These are phyloP conservation scores for Yamadazyma mexicana DNA, from an alignment of 1,139 yeast genomes.

Conservation along the genomic window DNA sequence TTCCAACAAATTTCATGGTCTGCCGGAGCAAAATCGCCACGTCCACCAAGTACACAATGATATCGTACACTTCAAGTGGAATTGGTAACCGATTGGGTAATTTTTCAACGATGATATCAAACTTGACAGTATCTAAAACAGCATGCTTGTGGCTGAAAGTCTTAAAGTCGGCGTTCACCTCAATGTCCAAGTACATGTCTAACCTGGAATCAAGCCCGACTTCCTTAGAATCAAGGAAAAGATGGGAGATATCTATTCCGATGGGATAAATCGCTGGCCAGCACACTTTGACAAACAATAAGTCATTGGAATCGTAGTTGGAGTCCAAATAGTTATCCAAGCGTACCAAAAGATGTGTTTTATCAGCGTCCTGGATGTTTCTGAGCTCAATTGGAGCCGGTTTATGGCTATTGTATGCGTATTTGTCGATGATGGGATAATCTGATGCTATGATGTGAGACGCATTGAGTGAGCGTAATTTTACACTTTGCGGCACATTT, in stretches of 20 bases:
- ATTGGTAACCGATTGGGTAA: constrained; percentile 37
- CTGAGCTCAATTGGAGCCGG: constrained; percentile 6
- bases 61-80: constrained; percentile 40
- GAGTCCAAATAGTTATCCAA: constrained; percentile 35
- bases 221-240: constrained; percentile 19
- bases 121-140: constrained; percentile 19
- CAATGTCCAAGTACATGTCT: constrained; percentile 32
- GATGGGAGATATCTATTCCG: constrained; percentile 25
- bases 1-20: neutral
- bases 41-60: constrained; percentile 33
- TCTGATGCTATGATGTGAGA: constrained; percentile 28
- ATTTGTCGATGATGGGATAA: constrained; percentile 30
- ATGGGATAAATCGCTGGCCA: constrained; percentile 48
- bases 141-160: constrained; percentile 20
- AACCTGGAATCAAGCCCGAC: constrained; percentile 15
- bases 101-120: constrained; percentile 32
- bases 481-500: neutral
- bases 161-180: constrained; percentile 26
- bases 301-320: constrained; percentile 30
- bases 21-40: constrained; percentile 18
- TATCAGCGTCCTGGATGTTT: neutral
- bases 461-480: constrained; percentile 18
- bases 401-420: constrained; percentile 5
- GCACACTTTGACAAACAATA: constrained; percentile 38
- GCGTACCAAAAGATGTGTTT: constrained; percentile 4